phyloP scores from a whole-genome alignment of 305 asterid species.

The Fraxinus dipetala region DNA sequence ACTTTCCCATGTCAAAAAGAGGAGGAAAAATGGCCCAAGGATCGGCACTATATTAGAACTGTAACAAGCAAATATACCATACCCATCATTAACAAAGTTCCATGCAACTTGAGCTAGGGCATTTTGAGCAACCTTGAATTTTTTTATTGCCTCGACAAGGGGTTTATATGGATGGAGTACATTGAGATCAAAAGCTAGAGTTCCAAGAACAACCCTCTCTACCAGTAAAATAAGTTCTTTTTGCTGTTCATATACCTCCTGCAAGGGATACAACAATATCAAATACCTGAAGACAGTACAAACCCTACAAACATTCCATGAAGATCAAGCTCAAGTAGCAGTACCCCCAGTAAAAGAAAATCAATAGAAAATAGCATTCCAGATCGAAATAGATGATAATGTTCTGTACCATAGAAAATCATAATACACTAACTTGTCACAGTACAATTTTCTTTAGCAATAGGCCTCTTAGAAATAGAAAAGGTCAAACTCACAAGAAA shows the following conservation, averaged over 20 bases:
- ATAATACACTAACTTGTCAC: not conserved
- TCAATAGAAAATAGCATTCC: not conserved
- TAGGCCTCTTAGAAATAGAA: not conserved
- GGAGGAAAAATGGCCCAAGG: slow-evolving; percentile 55
- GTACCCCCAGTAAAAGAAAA: not conserved
- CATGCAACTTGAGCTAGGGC: slow-evolving; percentile 99
- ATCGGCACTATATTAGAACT: slow-evolving; percentile 37
- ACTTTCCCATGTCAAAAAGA: slow-evolving; percentile 70
- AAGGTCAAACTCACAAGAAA: not conserved
- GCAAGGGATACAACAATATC: slow-evolving; percentile 26
- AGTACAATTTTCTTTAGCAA: not conserved
- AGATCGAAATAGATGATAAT: not conserved
- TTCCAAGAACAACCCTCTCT: slow-evolving; percentile 88
- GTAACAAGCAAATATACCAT: slow-evolving; percentile 38
- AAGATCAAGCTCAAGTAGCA: not conserved
- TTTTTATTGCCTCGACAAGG: slow-evolving; percentile 96
- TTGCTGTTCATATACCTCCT: slow-evolving; percentile 95
- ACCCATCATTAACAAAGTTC: slow-evolving; percentile 99
- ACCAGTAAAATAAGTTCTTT: slow-evolving; percentile 81
- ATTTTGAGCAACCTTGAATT: slow-evolving; percentile 93
- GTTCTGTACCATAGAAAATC: not conserved
- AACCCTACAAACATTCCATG: not conserved
- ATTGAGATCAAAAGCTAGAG: slow-evolving; percentile 89
- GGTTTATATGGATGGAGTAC: slow-evolving; percentile 95
- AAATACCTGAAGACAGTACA: slow-evolving; percentile 9